These are phyloP conservation scores for Didymella pomorum DNA, from an alignment of 2,329 filamentous ascomycete genomes.

Conservation along the genomic window DNA sequence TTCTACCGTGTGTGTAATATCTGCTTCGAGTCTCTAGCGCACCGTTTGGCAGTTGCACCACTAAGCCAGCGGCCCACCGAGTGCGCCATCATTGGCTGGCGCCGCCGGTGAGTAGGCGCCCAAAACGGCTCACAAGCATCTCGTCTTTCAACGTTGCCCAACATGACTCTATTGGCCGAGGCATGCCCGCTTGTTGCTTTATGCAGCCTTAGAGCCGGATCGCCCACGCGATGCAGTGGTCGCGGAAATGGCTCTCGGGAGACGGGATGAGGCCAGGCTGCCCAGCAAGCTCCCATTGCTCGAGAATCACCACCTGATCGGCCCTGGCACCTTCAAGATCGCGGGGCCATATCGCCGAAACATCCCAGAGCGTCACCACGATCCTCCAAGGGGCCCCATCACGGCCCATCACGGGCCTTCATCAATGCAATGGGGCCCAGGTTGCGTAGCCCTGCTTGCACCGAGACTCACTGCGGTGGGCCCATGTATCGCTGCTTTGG, in stretches of 20 bases:
- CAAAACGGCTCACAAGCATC: conserved; percentile 39
- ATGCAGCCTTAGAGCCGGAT: conserved; percentile 33
- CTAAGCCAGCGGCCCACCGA: conserved; percentile 33
- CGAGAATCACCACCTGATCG: conserved; percentile 36
- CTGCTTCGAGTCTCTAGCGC: conserved; percentile 36
- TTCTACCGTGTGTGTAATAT: conserved; percentile 24
- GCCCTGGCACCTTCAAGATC: conserved; percentile 30
- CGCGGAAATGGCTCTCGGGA: conserved; percentile 40
- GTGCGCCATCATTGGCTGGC: conserved; percentile 20
- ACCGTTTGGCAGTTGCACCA: conserved; percentile 49
- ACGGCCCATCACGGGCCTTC: conserved; percentile 2
- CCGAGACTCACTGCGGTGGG: conserved; percentile 4
- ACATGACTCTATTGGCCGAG: conserved; percentile 32
- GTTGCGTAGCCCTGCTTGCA: conserved; percentile 11
- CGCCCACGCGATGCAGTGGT: conserved; percentile 34
- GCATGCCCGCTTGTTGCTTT: conserved; percentile 29
- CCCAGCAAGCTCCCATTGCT: conserved; percentile 15
- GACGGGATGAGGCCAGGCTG: conserved; percentile 32
- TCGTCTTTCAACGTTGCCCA: conserved; percentile 35
- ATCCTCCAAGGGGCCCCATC: conserved; percentile 9
- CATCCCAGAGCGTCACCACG: conserved; percentile 14
- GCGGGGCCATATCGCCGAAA: conserved; percentile 39
- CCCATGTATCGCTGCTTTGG: conserved; percentile 11
- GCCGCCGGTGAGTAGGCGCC: conserved; percentile 35
- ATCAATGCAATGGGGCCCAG: conserved; percentile 17